phyloP scores from a whole-genome alignment of 2,329 filamentous ascomycete species.

The Colletotrichum camelliae region DNA sequence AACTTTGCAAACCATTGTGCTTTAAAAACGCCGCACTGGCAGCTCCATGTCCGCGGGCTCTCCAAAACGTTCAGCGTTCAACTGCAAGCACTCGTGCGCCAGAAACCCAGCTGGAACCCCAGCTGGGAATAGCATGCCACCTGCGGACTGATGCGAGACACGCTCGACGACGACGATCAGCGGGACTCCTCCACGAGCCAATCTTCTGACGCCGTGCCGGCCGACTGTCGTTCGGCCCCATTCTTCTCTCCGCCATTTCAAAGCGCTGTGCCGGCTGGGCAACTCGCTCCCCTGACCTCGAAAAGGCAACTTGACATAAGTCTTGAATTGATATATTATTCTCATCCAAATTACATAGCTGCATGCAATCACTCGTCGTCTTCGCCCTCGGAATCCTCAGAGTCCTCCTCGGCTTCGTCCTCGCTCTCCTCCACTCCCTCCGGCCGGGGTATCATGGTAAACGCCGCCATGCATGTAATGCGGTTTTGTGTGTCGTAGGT shows the following conservation, averaged over 20 bases:
- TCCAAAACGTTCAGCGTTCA: background rate
- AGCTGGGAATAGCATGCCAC: conserved; percentile 6
- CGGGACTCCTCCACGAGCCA: background rate
- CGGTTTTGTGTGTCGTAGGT: conserved; percentile 85
- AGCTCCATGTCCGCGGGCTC: background rate
- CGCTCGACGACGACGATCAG: conserved; percentile 7
- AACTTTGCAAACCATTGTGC: background rate
- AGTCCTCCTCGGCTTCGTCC: conserved; percentile 51
- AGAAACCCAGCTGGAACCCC: background rate
- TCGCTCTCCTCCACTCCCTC: conserved; percentile 67
- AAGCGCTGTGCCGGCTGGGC: background rate
- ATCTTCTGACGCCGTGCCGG: background rate
- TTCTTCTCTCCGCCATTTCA: background rate
- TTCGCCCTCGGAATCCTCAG: conserved; percentile 39
- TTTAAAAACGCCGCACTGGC: background rate
- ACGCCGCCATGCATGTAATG: conserved; percentile 87
- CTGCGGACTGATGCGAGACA: conserved; percentile 16
- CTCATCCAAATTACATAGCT: background rate
- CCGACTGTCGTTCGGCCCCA: background rate
- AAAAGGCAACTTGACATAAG: background rate
- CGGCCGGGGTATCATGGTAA: conserved; percentile 78
- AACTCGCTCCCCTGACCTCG: background rate
- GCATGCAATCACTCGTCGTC: conserved; percentile 34
- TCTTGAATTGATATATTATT: background rate
- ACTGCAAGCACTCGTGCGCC: background rate